These are phyloP conservation scores for Aphanomyces cochlioides DNA, from an alignment of 352 stramenopile species.

Conservation along the genomic window DNA sequence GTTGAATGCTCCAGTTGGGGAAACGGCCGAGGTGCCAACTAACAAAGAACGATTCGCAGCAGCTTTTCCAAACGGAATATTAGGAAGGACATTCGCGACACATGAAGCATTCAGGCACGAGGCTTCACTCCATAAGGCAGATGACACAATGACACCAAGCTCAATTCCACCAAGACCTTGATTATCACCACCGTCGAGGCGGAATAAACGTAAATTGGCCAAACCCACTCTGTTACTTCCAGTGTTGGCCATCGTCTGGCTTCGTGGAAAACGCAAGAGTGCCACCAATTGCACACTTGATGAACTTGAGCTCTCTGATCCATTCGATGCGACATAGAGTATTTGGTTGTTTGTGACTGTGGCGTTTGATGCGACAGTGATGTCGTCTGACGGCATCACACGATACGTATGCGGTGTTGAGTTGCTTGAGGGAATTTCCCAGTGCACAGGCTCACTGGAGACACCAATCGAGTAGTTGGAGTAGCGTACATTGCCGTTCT, in stretches of 20 bases:
- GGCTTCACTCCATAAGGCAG: not conserved
- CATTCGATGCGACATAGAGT: conserved; percentile 46
- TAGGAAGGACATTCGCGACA: conserved; percentile 51
- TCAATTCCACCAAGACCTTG: conserved; percentile 50
- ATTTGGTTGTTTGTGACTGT: conserved; percentile 19
- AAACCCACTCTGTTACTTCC: conserved; percentile 53
- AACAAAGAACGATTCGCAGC: conserved; percentile 6
- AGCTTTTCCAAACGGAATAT: conserved; percentile 37
- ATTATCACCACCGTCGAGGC: conserved; percentile 59
- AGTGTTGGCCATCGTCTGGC: conserved; percentile 36
- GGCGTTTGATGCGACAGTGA: not conserved
- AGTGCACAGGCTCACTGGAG: conserved; percentile 59
- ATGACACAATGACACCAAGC: conserved; percentile 43
- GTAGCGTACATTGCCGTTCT: conserved; percentile 20
- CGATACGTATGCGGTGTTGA: not conserved
- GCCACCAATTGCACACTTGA: conserved; percentile 37
- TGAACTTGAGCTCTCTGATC: conserved; percentile 41
- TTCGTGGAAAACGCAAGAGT: conserved; percentile 44
- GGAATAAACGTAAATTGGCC: conserved; percentile 51
- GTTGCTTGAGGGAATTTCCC: conserved; percentile 37
- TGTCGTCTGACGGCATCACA: not conserved
- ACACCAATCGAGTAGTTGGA: conserved; percentile 42
- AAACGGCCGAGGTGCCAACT: conserved; percentile 38
- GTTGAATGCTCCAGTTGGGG: conserved; percentile 41
- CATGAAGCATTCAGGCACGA: conserved; percentile 16